Conservation (phyloP, 2,329 filamentous ascomycete species). For the Aureobasidium sp. region DNA sequence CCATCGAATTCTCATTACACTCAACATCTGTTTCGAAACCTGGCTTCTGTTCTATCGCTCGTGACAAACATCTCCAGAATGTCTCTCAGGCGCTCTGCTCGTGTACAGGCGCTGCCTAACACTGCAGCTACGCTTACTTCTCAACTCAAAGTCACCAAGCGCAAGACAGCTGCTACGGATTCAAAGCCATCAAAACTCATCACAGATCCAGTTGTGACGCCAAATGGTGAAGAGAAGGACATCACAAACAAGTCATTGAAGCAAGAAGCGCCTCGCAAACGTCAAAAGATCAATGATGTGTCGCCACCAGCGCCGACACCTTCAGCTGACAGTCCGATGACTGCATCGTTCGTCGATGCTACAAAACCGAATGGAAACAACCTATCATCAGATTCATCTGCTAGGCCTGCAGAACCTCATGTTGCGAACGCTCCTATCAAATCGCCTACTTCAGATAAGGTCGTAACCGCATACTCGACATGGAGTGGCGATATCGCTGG, state of each 20-base stretch:
- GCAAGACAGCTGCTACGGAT: background rate
- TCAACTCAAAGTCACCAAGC: constrained; percentile 1
- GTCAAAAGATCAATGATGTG: constrained; percentile 11
- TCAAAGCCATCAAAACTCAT: background rate
- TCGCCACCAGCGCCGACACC: constrained; percentile 33
- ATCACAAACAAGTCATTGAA: constrained; percentile 8
- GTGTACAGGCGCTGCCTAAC: constrained; percentile 24
- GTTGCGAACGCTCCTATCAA: constrained; percentile 61
- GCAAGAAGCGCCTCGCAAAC: constrained; percentile 15
- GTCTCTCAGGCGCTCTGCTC: constrained; percentile 45
- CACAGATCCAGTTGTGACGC: background rate
- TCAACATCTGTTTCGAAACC: background rate
- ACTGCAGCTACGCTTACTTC: constrained; percentile 1
- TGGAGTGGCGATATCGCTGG: constrained; percentile 28
- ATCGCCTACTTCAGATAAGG: constrained; percentile 60
- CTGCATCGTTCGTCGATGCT: background rate
- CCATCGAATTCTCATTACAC: background rate
- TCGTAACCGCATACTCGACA: constrained; percentile 43
- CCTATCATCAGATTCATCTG: constrained; percentile 11
- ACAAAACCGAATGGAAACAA: constrained; percentile 24
- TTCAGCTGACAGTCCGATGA: constrained; percentile 30
- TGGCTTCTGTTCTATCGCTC: background rate
- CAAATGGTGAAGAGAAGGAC: background rate
- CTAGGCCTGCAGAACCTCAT: constrained; percentile 54
- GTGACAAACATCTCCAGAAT: constrained; percentile 26